Conservation (phyloP, 306 rosid species). For the Purshia tridentata region DNA sequence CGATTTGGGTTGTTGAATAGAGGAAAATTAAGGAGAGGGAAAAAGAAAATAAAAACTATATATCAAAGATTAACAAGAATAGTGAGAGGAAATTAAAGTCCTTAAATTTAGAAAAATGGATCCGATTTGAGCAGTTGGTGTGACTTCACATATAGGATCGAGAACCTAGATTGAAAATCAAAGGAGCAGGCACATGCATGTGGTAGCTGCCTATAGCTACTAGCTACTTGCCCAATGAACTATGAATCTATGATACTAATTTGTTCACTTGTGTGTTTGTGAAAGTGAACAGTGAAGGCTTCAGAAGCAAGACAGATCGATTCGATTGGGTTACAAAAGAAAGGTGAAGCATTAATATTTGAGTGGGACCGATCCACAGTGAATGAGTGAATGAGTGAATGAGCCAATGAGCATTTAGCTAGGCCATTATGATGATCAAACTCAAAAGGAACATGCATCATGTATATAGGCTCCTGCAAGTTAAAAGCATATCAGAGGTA, state of each 20-base stretch:
- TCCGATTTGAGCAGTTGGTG: no score
- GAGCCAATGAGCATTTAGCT: background rate
- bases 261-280: background rate
- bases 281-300: background rate
- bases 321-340: background rate
- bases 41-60: background rate
- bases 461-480: no score
- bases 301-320: no score
- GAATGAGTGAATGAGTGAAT: slow-evolving; percentile 5
- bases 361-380: slow-evolving; percentile 7
- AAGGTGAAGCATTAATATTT: background rate
- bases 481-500: no score
- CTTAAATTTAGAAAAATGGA: background rate
- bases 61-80: background rate
- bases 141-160: no score
- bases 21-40: background rate
- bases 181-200: no score
- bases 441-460: no score
- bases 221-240: no score
- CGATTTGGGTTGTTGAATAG: background rate
- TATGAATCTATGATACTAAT: no score
- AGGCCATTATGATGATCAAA: no score
- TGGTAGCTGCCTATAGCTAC: no score
- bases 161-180: no score
- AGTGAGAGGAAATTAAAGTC: background rate